Percentiles rank a stretch among this genome's conserved stretches.
Evolutionary conservation across 1,284 basidiomycete species (phyloP).

Genomic region (Cryptococcus sp.): DNA sequence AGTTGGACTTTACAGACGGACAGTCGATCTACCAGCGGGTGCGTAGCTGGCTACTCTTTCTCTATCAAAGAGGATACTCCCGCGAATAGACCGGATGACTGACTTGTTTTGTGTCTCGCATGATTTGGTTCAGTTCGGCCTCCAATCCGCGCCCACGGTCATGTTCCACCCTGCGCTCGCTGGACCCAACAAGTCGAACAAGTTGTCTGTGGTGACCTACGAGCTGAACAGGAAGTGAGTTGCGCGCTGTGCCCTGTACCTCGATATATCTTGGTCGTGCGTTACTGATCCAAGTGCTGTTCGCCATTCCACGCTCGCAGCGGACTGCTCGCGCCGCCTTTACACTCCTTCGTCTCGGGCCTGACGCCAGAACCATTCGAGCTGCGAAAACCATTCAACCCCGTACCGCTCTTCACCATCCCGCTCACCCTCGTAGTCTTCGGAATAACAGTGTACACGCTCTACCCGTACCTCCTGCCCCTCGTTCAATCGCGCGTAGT

Average conservation of each 20-base stretch:
- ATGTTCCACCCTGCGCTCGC: conserved; percentile 72
- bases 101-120: background rate
- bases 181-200: conserved; percentile 63
- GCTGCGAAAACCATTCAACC: conserved; percentile 51
- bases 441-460: conserved; percentile 50
- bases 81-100: background rate
- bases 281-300: background rate
- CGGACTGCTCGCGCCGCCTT: conserved; percentile 72
- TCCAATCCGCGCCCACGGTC: conserved; percentile 77
- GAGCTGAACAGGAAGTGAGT: conserved; percentile 69
- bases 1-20: conserved; percentile 80
- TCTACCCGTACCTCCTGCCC: conserved; percentile 59
- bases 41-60: conserved; percentile 16
- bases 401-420: conserved; percentile 61
- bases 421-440: conserved; percentile 56
- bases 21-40: conserved; percentile 77
- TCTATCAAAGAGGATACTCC: background rate
- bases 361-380: conserved; percentile 59
- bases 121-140: conserved; percentile 59
- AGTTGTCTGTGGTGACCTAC: conserved; percentile 64
- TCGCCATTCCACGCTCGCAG: conserved; percentile 55
- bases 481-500: conserved; percentile 64
- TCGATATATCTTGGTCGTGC: conserved; percentile 1
- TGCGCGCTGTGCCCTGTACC: conserved; percentile 25
- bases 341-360: conserved; percentile 72